A percentile compares a stretch with the other conserved stretches of the same genome.
Evolutionary conservation across 2,329 filamentous ascomycete species (phyloP).

Genomic region (Aschersonia sp.): DNA sequence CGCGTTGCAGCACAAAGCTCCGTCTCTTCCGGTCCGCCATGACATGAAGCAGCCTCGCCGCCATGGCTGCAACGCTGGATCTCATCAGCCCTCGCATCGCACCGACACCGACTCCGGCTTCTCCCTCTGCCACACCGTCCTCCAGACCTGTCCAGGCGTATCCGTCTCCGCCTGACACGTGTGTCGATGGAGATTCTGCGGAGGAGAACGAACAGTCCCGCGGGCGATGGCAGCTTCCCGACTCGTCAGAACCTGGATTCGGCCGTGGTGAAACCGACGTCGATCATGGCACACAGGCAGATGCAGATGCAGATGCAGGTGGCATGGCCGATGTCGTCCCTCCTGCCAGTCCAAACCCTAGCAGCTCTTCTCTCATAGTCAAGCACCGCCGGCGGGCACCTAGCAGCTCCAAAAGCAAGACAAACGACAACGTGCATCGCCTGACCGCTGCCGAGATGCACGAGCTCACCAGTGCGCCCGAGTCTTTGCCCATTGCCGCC

Average conservation of each 20-base stretch:
- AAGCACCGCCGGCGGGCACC: slow-evolving; percentile 10
- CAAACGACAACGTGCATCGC: slow-evolving; percentile 31
- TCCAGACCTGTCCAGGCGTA: not conserved
- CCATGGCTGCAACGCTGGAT: slow-evolving; percentile 12
- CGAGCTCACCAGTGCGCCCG: slow-evolving; percentile 39
- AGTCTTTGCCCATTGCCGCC: slow-evolving; percentile 40
- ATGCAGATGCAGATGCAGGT: not conserved
- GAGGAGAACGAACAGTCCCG: slow-evolving; percentile 12
- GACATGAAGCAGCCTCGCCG: not conserved
- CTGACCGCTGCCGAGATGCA: slow-evolving; percentile 45
- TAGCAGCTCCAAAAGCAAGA: slow-evolving; percentile 16
- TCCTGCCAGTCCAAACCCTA: no score
- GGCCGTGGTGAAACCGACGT: not conserved
- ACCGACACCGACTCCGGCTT: slow-evolving; percentile 4
- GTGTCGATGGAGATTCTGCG: slow-evolving; percentile 16
- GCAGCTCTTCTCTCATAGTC: not conserved
- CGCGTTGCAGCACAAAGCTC: no score
- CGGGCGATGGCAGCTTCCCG: slow-evolving; percentile 4
- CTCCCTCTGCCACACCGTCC: slow-evolving; percentile 1
- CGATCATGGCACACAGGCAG: not conserved
- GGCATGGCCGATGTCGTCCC: no score
- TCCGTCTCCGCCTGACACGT: not conserved
- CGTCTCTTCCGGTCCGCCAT: no score
- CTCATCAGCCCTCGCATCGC: slow-evolving; percentile 8
- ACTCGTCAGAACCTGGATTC: not conserved